A percentile compares a stretch with the other conserved stretches of the same genome.
Conservation (phyloP, 2,329 filamentous ascomycete genomes). For the Aspergillus nomiae region DNA sequence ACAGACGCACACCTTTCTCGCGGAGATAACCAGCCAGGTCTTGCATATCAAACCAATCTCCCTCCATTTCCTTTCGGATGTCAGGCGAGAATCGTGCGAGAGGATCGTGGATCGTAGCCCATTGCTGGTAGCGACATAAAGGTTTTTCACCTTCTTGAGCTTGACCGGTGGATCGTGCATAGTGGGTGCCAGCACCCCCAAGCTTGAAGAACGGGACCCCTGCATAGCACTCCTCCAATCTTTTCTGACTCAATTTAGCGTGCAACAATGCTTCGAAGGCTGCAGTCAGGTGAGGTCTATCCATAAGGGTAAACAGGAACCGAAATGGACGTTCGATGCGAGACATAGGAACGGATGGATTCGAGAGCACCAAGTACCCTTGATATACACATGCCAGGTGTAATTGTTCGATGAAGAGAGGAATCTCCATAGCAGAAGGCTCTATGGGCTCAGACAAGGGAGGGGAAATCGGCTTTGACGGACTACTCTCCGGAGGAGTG, state of each 20-base stretch:
- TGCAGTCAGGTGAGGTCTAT: constrained; percentile 15
- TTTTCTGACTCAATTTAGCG: constrained; percentile 17
- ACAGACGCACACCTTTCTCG: constrained; percentile 18
- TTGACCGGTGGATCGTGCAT: constrained; percentile 13
- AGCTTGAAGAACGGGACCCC: constrained; percentile 28
- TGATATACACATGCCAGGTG: constrained; percentile 24
- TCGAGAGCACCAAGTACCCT: constrained; percentile 18
- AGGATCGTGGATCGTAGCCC: constrained; percentile 17
- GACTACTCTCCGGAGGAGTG: neutral
- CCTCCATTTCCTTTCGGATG: constrained; percentile 19
- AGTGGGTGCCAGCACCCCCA: constrained; percentile 28
- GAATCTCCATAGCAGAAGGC: constrained; percentile 17
- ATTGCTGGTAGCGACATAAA: constrained; percentile 11
- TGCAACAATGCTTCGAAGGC: constrained; percentile 23
- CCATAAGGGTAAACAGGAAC: constrained; percentile 25
- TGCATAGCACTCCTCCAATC: constrained; percentile 21
- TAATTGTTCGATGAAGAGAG: constrained; percentile 21
- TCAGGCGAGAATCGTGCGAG: constrained; percentile 15
- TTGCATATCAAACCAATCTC: constrained; percentile 28
- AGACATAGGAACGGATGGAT: constrained; percentile 16
- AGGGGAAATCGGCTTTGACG: neutral
- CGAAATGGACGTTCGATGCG: constrained; percentile 23
- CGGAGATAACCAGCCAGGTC: constrained; percentile 26
- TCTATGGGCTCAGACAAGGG: constrained; percentile 3
- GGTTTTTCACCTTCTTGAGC: constrained; percentile 2